Evolutionary conservation across 768 basidiomycete genomes (phyloP).

Genomic region (Leccinum variicolor): DNA sequence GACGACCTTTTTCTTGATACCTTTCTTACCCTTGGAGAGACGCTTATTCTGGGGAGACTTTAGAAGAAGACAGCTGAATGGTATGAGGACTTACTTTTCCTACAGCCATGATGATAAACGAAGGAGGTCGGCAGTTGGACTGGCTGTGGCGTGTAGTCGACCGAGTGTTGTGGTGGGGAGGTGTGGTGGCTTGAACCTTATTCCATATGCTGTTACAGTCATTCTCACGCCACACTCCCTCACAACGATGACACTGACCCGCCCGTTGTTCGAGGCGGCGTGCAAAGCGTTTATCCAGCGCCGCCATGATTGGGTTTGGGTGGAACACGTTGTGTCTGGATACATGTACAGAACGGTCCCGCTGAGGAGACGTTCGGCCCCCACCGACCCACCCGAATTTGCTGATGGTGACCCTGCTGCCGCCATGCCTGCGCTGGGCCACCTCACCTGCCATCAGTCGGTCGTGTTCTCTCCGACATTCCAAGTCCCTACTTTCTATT

Average conservation of each 20-base stretch:
- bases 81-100: constrained; percentile 61
- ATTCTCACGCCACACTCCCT: constrained; percentile 41
- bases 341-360: constrained; percentile 43
- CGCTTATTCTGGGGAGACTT: constrained; percentile 78
- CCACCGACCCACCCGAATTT: constrained; percentile 14
- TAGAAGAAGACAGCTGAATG: not conserved
- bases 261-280: constrained; percentile 55
- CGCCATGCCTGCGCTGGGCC: constrained; percentile 25
- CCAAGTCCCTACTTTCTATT: constrained; percentile 82
- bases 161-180: constrained; percentile 15
- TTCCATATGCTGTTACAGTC: constrained; percentile 34
- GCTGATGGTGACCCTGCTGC: constrained; percentile 42
- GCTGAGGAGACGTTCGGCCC: constrained; percentile 14
- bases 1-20: constrained; percentile 99
- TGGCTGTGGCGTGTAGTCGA: constrained; percentile 38
- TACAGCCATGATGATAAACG: constrained; percentile 70
- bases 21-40: constrained; percentile 97
- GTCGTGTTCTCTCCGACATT: constrained; percentile 78
- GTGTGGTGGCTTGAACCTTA: constrained; percentile 62
- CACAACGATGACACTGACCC: constrained; percentile 39
- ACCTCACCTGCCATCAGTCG: constrained; percentile 55
- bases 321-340: constrained; percentile 54
- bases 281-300: constrained; percentile 49
- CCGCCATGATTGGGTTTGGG: constrained; percentile 55
- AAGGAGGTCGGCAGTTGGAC: constrained; percentile 44